phyloP scores from a whole-genome alignment of 352 stramenopile species.

The Phytophthora litchii region DNA sequence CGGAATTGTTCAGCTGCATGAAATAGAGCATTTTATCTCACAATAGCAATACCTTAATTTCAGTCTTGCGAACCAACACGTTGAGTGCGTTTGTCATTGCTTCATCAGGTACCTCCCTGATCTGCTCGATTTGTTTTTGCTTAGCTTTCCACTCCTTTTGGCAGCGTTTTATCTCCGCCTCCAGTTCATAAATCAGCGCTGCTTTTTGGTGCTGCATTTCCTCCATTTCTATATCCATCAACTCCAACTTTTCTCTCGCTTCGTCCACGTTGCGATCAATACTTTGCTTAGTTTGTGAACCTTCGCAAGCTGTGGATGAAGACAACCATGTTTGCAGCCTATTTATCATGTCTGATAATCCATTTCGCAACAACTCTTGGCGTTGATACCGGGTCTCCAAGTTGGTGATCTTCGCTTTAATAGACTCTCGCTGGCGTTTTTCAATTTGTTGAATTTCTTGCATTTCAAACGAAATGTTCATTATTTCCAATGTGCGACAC shows the following conservation, averaged over 20 bases:
- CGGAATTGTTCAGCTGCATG: conserved; percentile 7
- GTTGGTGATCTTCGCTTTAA: conserved; percentile 35
- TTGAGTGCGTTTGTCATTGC: conserved; percentile 47
- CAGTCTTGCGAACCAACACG: conserved; percentile 46
- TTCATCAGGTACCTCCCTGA: conserved; percentile 43
- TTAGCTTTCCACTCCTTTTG: conserved; percentile 48
- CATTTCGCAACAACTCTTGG: conserved; percentile 40
- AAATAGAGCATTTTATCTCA: neutral
- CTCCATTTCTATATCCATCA: conserved; percentile 39
- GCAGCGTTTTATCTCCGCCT: conserved; percentile 24
- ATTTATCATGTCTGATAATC: conserved; percentile 39
- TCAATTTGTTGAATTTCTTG: conserved; percentile 42
- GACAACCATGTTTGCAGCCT: conserved; percentile 50
- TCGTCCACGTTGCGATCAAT: conserved; percentile 29
- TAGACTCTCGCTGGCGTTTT: conserved; percentile 20
- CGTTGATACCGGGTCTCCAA: conserved; percentile 42
- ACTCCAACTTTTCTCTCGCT: conserved; percentile 34
- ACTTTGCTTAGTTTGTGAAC: conserved; percentile 5
- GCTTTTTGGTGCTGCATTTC: conserved; percentile 29
- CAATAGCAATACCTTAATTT: conserved; percentile 57
- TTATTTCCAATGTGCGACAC: conserved; percentile 56
- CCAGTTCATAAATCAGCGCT: conserved; percentile 13
- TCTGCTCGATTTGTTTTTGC: conserved; percentile 37
- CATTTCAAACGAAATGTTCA: conserved; percentile 54
- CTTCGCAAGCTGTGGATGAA: conserved; percentile 4